Conservation (phyloP, 108 stramenopile genomes). For the Cylindrotheca fusiformis region DNA sequence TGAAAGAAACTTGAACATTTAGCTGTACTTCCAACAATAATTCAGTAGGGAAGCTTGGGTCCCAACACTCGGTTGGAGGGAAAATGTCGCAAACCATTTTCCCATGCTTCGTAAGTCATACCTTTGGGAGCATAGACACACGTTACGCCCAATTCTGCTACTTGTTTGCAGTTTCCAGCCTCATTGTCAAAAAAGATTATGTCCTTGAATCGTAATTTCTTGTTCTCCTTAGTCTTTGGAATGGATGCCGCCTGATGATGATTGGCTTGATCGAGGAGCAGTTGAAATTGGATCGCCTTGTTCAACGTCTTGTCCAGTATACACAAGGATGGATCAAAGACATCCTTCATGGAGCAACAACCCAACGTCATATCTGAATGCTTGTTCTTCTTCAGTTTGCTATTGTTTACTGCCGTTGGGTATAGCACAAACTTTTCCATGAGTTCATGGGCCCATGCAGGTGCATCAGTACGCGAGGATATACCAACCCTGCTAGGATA, state of each 20-base stretch:
- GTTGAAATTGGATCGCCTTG: conserved; percentile 50
- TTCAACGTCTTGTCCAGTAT: conserved; percentile 1
- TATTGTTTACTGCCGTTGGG: not conserved
- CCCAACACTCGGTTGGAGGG: conserved; percentile 12
- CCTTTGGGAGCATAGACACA: conserved; percentile 65
- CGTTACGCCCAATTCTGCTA: conserved; percentile 66
- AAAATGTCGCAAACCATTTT: conserved; percentile 17
- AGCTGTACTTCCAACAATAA: too few relatives aligned
- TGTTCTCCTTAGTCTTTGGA: not conserved
- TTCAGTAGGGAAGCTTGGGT: not conserved
- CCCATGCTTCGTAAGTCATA: conserved; percentile 48
- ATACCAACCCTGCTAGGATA: conserved; percentile 38
- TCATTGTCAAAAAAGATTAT: conserved; percentile 91
- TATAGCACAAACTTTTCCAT: conserved; percentile 45
- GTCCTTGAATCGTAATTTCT: conserved; percentile 47
- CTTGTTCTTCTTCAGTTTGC: not conserved
- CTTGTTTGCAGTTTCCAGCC: conserved; percentile 58
- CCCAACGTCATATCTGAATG: not conserved
- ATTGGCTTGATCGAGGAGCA: conserved; percentile 36
- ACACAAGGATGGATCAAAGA: conserved; percentile 23
- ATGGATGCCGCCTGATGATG: conserved; percentile 49
- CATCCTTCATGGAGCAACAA: conserved; percentile 22
- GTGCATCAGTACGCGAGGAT: conserved; percentile 68
- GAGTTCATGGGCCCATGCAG: conserved; percentile 58
- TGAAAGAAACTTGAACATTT: too few relatives aligned